Evolutionary conservation across 768 basidiomycete genomes (phyloP).

Genomic region (Boletales sp.): DNA sequence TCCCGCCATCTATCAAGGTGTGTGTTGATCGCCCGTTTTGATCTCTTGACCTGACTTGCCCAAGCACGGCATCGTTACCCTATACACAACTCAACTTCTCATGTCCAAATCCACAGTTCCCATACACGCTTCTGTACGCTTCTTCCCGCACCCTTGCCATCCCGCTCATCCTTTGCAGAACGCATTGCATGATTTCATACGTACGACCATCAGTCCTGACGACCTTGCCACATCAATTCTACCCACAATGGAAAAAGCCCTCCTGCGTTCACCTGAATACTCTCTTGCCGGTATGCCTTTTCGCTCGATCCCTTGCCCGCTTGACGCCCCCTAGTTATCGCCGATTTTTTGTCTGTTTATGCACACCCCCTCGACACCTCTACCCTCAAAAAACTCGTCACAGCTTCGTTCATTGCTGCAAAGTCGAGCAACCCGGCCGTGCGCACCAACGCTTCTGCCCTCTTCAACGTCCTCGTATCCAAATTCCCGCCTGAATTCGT

Average conservation of each 20-base stretch:
- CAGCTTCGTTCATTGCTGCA: constrained; percentile 58
- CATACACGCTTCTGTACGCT: constrained; percentile 53
- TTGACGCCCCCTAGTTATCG: constrained; percentile 40
- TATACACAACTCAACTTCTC: constrained; percentile 60
- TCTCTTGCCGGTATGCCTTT: constrained; percentile 55
- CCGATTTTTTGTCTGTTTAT: constrained; percentile 57
- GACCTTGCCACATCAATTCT: constrained; percentile 55
- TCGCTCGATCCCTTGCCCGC: neutral
- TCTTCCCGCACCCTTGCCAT: neutral
- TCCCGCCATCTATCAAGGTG: constrained; percentile 49
- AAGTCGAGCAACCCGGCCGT: constrained; percentile 71
- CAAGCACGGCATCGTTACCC: constrained; percentile 54
- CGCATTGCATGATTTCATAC: constrained; percentile 62
- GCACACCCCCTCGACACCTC: constrained; percentile 45
- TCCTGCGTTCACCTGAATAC: constrained; percentile 79
- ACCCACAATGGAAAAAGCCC: constrained; percentile 74
- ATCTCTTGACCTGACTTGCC: neutral
- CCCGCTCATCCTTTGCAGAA: constrained; percentile 31
- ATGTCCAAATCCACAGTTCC: constrained; percentile 65
- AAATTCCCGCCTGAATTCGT: constrained; percentile 36
- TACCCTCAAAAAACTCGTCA: constrained; percentile 51
- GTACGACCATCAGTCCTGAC: constrained; percentile 43
- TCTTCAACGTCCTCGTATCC: constrained; percentile 51
- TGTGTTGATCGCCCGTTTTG: neutral
- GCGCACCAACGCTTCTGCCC: constrained; percentile 49